A percentile compares a stretch with the other conserved stretches of the same genome.
phyloP scores from a whole-genome alignment of 2,329 filamentous ascomycete species.

The Paramyrothecium roridum region DNA sequence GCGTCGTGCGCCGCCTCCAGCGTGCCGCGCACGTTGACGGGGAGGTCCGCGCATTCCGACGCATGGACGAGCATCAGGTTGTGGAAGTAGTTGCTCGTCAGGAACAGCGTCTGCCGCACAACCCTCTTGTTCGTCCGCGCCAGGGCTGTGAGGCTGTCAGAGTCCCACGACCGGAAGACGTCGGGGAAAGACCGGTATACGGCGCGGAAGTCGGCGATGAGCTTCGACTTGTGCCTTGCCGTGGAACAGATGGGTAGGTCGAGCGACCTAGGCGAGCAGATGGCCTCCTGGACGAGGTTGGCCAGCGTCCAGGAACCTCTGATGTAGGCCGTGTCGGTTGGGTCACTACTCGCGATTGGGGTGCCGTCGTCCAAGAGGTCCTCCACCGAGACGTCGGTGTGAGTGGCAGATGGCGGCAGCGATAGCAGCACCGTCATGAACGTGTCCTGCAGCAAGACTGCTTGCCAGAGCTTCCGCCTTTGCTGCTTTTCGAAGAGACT shows the following conservation, averaged over 20 bases:
- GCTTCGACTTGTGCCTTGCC: constrained; percentile 64
- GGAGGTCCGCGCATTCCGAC: constrained; percentile 62
- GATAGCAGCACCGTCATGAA: constrained; percentile 77
- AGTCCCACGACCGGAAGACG: constrained; percentile 66
- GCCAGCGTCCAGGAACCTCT: constrained; percentile 76
- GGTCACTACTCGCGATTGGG: constrained; percentile 55
- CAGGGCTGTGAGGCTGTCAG: constrained; percentile 54
- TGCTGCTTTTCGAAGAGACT: constrained; percentile 73
- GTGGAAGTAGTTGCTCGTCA: constrained; percentile 81
- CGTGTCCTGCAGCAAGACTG: constrained; percentile 76
- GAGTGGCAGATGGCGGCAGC: constrained; percentile 72
- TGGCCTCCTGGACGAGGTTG: constrained; percentile 73
- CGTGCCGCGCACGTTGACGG: constrained; percentile 64
- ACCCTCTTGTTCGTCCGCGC: constrained; percentile 60
- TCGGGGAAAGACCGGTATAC: constrained; percentile 72
- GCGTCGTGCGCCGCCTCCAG: constrained; percentile 75
- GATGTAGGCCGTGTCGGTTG: constrained; percentile 68
- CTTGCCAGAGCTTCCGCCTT: constrained; percentile 77
- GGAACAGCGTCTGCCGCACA: constrained; percentile 71
- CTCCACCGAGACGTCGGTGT: constrained; percentile 75
- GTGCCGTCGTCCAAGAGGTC: constrained; percentile 64
- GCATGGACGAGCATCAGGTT: constrained; percentile 78
- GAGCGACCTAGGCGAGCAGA: constrained; percentile 72
- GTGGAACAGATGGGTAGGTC: constrained; percentile 70
- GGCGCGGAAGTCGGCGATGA: constrained; percentile 66